Conservation (phyloP, 768 basidiomycete species). For the Polyporus arcularius region DNA sequence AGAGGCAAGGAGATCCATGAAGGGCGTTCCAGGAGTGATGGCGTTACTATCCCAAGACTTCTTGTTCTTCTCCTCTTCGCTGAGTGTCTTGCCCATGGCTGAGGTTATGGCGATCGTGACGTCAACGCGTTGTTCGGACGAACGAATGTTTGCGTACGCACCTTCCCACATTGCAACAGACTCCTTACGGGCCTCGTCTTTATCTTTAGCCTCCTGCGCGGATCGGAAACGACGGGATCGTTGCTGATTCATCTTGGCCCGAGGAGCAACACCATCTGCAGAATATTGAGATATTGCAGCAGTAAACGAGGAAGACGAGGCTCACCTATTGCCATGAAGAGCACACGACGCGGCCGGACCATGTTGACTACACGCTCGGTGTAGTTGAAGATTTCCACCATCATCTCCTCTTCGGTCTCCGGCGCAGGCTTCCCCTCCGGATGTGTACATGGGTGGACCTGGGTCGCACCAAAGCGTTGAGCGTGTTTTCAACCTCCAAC, state of each 20-base stretch:
- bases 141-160: constrained; percentile 25
- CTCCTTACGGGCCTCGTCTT: constrained; percentile 84
- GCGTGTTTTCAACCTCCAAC: background rate
- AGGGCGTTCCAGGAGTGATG: constrained; percentile 98
- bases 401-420: constrained; percentile 99
- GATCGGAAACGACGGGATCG: constrained; percentile 95
- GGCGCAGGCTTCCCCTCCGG: constrained; percentile 98
- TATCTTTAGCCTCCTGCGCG: constrained; percentile 92
- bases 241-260: constrained; percentile 99
- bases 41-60: constrained; percentile 97
- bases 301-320: background rate
- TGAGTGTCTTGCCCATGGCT: constrained; percentile 92
- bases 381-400: constrained; percentile 95
- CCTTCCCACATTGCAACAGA: constrained; percentile 87
- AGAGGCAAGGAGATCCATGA: constrained; percentile 89
- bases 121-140: background rate
- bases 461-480: background rate
- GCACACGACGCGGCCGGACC: constrained; percentile 89
- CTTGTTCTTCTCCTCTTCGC: constrained; percentile 81
- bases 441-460: constrained; percentile 99
- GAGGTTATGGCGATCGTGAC: background rate
- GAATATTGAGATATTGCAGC: background rate
- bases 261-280: constrained; percentile 92
- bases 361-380: constrained; percentile 97
- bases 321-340: constrained; percentile 97